Evolutionary conservation across 257 asterid genomes (phyloP).

Genomic region (Penstemon newberryi): DNA sequence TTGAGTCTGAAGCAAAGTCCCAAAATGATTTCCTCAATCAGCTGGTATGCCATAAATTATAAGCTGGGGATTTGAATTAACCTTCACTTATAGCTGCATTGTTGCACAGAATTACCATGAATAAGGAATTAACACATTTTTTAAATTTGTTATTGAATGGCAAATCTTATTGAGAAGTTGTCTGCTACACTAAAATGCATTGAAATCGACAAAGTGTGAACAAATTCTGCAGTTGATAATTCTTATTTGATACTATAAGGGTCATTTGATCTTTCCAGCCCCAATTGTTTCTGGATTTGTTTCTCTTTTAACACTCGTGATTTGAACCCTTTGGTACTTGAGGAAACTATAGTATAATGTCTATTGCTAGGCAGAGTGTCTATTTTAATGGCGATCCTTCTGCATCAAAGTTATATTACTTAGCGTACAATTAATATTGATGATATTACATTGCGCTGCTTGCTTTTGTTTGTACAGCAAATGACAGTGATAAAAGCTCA

Average conservation of each 20-base stretch:
- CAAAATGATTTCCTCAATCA: slow-evolving; percentile 73
- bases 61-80: slow-evolving; percentile 3
- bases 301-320: too few species aligned
- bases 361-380: not conserved
- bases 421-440: too few species aligned
- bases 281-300: too few species aligned
- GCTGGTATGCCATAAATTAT: slow-evolving; percentile 50
- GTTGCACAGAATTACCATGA: not conserved
- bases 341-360: not conserved
- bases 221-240: too few species aligned
- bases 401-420: not conserved
- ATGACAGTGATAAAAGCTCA: slow-evolving; percentile 76
- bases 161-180: not conserved
- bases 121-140: not conserved
- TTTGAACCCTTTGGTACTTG: not conserved
- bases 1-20: slow-evolving; percentile 61
- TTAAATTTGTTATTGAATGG: not conserved
- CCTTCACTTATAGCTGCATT: not conserved
- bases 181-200: too few species aligned
- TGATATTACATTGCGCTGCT: not conserved
- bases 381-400: not conserved
- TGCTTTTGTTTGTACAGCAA: slow-evolving; percentile 47
- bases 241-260: too few species aligned
- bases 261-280: not conserved
- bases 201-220: too few species aligned